A percentile compares a stretch with the other conserved stretches of the same genome.
These are phyloP conservation scores for Extremus antarcticus DNA, from an alignment of 495 filamentous ascomycete genomes.

Conservation along the genomic window DNA sequence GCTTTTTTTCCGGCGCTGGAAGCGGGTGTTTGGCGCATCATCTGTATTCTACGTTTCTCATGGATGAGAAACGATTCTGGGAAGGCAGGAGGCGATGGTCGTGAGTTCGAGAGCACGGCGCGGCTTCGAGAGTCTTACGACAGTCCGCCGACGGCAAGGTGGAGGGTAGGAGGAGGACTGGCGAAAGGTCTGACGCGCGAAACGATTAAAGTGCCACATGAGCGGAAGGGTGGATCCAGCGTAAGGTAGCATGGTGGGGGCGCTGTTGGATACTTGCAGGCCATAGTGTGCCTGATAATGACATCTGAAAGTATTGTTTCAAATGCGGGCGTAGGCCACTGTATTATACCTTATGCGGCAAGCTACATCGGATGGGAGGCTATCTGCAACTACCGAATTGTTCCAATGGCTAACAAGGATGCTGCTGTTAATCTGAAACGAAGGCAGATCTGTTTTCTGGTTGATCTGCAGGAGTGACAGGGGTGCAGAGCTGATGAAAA, in stretches of 20 bases:
- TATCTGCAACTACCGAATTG: background rate
- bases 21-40: background rate
- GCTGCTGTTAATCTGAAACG: background rate
- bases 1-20: background rate
- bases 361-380: no score
- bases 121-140: background rate
- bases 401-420: background rate
- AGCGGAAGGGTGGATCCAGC: background rate
- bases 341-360: no score
- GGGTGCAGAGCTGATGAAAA: no score
- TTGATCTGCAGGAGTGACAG: background rate
- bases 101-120: no score
- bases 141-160: background rate
- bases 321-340: no score
- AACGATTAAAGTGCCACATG: background rate
- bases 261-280: background rate
- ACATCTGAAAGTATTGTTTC: no score
- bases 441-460: background rate
- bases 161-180: background rate
- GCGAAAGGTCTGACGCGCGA: no score
- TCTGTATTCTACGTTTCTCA: no score
- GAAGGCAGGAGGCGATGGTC: no score
- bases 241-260: background rate
- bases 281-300: no score
- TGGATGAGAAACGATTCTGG: no score